phyloP scores from a whole-genome alignment of 306 rosid species.

The Vigna unguiculata region DNA sequence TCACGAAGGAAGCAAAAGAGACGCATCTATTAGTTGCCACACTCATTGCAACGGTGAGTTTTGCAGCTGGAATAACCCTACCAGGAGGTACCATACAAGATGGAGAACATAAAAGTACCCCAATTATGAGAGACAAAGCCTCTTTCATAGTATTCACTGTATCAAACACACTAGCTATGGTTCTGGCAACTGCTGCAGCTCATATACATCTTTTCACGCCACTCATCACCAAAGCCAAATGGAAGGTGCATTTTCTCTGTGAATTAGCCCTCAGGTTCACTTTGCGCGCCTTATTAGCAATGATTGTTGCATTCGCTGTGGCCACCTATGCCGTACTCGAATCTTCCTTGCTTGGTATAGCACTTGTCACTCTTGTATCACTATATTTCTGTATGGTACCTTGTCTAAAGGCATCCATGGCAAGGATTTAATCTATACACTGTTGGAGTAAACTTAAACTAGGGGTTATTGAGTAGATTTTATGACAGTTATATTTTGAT shows the following conservation, averaged over 20 bases:
- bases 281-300: background rate
- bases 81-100: constrained; percentile 25
- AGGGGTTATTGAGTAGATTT: no score
- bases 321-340: constrained; percentile 11
- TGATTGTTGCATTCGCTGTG: constrained; percentile 18
- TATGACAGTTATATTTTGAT: no score
- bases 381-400: no score
- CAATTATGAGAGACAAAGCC: background rate
- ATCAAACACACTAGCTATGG: constrained; percentile 9
- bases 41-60: constrained; percentile 35
- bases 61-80: constrained; percentile 35
- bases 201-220: background rate
- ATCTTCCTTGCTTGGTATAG: background rate
- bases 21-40: constrained; percentile 14
- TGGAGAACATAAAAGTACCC: background rate
- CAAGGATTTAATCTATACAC: no score
- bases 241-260: background rate
- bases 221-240: background rate
- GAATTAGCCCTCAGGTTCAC: background rate
- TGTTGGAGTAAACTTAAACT: no score
- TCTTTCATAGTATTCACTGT: constrained; percentile 36
- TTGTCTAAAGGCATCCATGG: no score
- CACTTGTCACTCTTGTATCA: no score
- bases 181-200: background rate
- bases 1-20: background rate